Base-by-base conservation (phyloP, 345 rosid species). In the Pistacia vera region DNA sequence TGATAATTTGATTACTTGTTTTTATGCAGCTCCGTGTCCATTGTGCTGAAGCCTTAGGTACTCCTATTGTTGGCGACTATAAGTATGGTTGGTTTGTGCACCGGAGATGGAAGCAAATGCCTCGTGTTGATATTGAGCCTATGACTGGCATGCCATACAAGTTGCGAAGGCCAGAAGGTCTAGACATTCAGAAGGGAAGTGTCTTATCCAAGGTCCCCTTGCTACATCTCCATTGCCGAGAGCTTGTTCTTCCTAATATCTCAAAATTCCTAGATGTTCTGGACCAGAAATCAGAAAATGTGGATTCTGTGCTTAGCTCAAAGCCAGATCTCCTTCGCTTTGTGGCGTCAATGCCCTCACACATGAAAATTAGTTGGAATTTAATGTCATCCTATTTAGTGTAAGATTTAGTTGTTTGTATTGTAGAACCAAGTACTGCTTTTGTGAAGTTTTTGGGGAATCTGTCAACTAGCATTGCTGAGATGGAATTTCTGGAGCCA, bases 361-460 rank as follows among this genome's bases (percentile, higher is more conserved):
- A 92, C 84, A 92, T 95, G 95, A 91, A 88, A 87, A 92, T 92
- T 48, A 92, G 98, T 80, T 95, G 98, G 97, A 92, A 95, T 79
- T 80, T 93, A 58, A 94, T 92, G 97, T 95, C 97, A 25, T 95
- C 97, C 63, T 95, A 85, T 84, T 81, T 95, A 75, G 92, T 95
- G 56, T 92, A 79, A 67, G 60, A 4, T 41, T 8, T 41, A 5
- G 46, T 41, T 41, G 46, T 41, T 41, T 41, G 46, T 41, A 41
- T 41, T 41, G 46, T 8, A 41, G 46, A 41, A 41, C 46, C 8
- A 1, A 41, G 41, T 2, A 38, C 41, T 38, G 41, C 5, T 38
- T 38, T 38, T 38, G 41, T 38, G 4, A 38, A 30, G 41, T 38
- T 38, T 38, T 6, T 38, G 41, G 7, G 41, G 7, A 38, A 38